Percentiles rank a stretch among this genome's conserved stretches.
phyloP scores from a whole-genome alignment of 108 stramenopile genomes.

The Fistulifera pelliculosa region DNA sequence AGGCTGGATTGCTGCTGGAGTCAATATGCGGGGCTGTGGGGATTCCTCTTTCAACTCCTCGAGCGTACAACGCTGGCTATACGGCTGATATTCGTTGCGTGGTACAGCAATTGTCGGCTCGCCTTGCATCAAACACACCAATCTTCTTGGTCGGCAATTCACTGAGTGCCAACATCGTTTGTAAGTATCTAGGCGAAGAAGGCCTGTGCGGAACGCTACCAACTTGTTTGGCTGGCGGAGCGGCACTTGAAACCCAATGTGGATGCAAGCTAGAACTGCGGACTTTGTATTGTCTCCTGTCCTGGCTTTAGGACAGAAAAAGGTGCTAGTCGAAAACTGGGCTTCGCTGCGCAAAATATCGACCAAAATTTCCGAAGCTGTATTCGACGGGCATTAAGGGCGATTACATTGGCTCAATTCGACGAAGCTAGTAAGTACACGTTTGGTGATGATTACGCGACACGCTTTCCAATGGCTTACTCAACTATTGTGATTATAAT shows the following conservation, averaged over 20 bases:
- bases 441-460: no score
- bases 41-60: slow-evolving; percentile 48
- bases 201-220: slow-evolving; percentile 64
- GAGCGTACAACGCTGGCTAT: slow-evolving; percentile 64
- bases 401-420: slow-evolving; percentile 44
- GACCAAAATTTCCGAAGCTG: slow-evolving; percentile 37
- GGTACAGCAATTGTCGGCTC: slow-evolving; percentile 40
- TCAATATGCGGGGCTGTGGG: slow-evolving; percentile 78
- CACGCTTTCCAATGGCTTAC: no score
- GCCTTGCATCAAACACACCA: slow-evolving; percentile 40
- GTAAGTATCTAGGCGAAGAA: slow-evolving; percentile 85
- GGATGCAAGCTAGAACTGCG: slow-evolving; percentile 37
- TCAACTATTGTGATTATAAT: no score
- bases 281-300: slow-evolving; percentile 50
- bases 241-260: slow-evolving; percentile 67
- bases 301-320: slow-evolving; percentile 62
- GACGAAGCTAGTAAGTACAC: slow-evolving; percentile 29
- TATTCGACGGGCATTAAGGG: slow-evolving; percentile 34
- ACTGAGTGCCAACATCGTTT: slow-evolving; percentile 71
- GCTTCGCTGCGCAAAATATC: slow-evolving; percentile 17
- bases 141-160: slow-evolving; percentile 70
- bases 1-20: slow-evolving; percentile 70
- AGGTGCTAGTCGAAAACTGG: slow-evolving; percentile 45
- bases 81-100: slow-evolving; percentile 73
- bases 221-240: slow-evolving; percentile 60